Evolutionary conservation across 2,329 filamentous ascomycete species (phyloP), one percentile per base, ranked within the genome.

Genomic region (Gyromitra esculenta): DNA sequence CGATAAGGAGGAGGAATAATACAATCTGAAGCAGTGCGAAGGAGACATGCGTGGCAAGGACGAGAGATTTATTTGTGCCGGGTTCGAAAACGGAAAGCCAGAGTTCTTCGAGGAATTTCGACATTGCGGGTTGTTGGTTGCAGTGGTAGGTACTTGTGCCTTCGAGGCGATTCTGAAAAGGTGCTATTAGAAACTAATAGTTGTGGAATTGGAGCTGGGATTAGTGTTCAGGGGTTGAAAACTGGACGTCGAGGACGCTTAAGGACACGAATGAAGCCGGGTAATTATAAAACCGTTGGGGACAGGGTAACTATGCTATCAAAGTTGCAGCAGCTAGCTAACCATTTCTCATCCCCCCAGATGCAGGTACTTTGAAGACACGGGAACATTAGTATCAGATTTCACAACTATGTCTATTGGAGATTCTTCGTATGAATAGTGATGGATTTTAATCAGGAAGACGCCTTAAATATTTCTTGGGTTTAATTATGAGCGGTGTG

Each of bases 1-100:
- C 91, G 80, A 93, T 77, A 68, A 98, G 88, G 78, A 99, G 91
- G 68, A 85, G 83, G 79, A 93, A 84, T 79, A 99, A 52, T 35
- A 56, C 54, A 9, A 15, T n/a, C 31, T 69, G 52, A 2, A 77
- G 39, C 13, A 70, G 52, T 9, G 64, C 65, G 39, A 60, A 77
- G n/a, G 54, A 77, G 35, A 37, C 52, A 43, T 74, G 72, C 35
- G 70, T 74, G 21, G 75, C 62, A 35, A 70, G 35, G 35, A 70
- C 43, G 15, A 60, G 70, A 5, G 72, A 75, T 48, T 43, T 64
- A 35, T 78, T 79, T 43, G 78, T 77, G 56, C 78, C 76, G 1
- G 76, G 76, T 75, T 82, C n/a, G 81, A 82, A 73, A 77, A 81
- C 35, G 79, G 82, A 77, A 81, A 81, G 68, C 81, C 81, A 8